Evolutionary conservation across 306 rosid species (phyloP), one percentile per base, ranked within the genome.

Genomic region (Begonia masoniana): DNA sequence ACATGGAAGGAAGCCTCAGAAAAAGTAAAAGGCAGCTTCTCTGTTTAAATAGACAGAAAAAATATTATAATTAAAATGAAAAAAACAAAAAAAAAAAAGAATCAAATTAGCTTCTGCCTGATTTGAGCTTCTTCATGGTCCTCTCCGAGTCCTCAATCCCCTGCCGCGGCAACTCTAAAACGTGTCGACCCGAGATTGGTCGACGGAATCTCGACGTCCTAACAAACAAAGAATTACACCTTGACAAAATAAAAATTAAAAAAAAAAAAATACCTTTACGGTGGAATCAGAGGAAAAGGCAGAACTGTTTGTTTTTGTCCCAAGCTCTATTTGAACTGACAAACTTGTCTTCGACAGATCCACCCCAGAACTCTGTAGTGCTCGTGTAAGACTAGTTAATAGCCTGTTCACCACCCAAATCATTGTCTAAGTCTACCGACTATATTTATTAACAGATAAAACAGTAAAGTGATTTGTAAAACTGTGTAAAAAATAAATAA

Each of bases 271-370:
- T 83, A 86, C 96, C 91, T 83, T 81, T 17, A 64, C 24, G 21
- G 58, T 71, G 41, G 87, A 56, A 54, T 68, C 46, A n/a, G 86
- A 71, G 52, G 67, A 57, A 52, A 63, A 47, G 49, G 74, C 60
- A 59, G 72, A 65, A 57, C 57, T 54, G 47, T 45, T 75, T 48
- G 83, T 68, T 76, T 68, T 88, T 66, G 79, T 83, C 15, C 86
- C 87, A 43, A 92, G 95, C 63, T 86, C 85, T 70, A 92, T 83
- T 78, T 92, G 93, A 62, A 92, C 99, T 2, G 99, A 86, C 69
- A 92, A 83, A 57, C 83, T 83, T 57, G 99, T 88, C 65, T 79
- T 86, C 58, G 96, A 81, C 73, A 92, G 75, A 79, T 92, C 96
- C 78, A 92, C 99, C 24, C 99, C 99, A 16, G 99, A 86, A 67